Conservation (phyloP, 2,329 filamentous ascomycete species). For the Thielaviopsis punctulata region DNA sequence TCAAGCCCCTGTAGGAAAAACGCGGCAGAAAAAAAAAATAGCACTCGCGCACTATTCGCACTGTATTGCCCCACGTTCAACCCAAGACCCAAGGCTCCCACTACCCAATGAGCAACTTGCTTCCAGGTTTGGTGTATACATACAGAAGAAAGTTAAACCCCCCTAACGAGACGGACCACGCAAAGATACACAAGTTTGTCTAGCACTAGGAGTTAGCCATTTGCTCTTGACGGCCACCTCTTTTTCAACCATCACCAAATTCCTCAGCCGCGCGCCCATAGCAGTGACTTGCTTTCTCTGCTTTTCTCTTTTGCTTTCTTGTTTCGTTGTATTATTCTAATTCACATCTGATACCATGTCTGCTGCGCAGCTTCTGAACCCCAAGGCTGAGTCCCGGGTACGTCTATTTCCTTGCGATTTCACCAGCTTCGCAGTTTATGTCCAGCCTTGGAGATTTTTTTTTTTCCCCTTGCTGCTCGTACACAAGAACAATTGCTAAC, state of each 20-base stretch:
- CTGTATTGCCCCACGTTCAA: not conserved
- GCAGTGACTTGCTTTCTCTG: constrained; percentile 3
- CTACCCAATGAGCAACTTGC: not conserved
- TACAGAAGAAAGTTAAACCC: not conserved
- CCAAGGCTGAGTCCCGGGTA: constrained; percentile 95
- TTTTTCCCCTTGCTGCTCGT: not conserved
- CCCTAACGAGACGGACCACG: not conserved
- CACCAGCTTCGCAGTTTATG: not conserved
- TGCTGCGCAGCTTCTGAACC: constrained; percentile 93
- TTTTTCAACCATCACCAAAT: constrained; percentile 8
- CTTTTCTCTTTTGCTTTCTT: not conserved
- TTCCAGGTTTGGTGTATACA: not conserved
- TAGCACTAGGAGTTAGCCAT: not conserved
- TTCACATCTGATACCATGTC: constrained; percentile 44
- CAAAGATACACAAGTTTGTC: not conserved
- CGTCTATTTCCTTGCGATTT: constrained; percentile 21
- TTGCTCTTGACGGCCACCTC: constrained; percentile 2
- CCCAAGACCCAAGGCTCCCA: not conserved
- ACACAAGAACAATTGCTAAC: constrained; percentile 9
- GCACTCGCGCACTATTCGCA: not conserved
- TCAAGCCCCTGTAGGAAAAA: not conserved
- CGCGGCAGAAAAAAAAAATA: not conserved
- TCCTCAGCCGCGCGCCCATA: constrained; percentile 4
- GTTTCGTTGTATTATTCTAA: constrained; percentile 27
- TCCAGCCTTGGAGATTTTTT: constrained; percentile 1